Percentiles rank a stretch among this genome's conserved stretches.
Conservation (phyloP, 176 grass and related monocot species). For the Triticum urartu region DNA sequence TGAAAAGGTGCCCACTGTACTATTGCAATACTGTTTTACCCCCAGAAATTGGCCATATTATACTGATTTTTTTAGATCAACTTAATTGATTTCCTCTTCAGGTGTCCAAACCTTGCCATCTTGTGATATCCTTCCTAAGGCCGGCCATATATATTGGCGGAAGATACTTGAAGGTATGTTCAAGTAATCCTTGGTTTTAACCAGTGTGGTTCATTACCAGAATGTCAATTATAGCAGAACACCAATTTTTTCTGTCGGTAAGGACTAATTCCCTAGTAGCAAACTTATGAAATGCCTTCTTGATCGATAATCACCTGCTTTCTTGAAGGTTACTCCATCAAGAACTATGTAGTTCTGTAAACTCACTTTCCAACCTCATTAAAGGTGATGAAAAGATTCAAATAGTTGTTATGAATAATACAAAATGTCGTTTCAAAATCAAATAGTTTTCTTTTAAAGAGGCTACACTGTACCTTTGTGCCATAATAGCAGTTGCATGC, state of each 20-base stretch:
- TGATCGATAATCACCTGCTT: neutral
- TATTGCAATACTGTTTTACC: neutral
- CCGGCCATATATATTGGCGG: conserved; percentile 81
- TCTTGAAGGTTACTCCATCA: neutral
- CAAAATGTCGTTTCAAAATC: neutral
- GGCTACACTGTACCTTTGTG: neutral
- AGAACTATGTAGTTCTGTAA: neutral
- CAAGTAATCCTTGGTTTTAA: neutral
- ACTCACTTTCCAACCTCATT: neutral
- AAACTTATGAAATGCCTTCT: neutral
- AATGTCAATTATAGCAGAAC: neutral
- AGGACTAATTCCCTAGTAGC: neutral
- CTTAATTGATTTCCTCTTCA: conserved; percentile 35
- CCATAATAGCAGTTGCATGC: conserved; percentile 4
- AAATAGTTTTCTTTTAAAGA: neutral
- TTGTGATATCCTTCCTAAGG: conserved; percentile 62
- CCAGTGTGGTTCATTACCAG: neutral
- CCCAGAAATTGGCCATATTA: neutral
- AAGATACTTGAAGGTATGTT: conserved; percentile 86
- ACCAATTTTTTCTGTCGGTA: neutral
- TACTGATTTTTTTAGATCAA: conserved; percentile 30
- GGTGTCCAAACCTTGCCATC: conserved; percentile 62
- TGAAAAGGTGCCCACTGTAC: conserved; percentile 48
- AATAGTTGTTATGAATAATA: neutral
- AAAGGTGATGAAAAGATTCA: neutral